A percentile compares a stretch with the other conserved stretches of the same genome.
phyloP scores from a whole-genome alignment of 768 basidiomycete species.

The Leccinum longicurvipes region DNA sequence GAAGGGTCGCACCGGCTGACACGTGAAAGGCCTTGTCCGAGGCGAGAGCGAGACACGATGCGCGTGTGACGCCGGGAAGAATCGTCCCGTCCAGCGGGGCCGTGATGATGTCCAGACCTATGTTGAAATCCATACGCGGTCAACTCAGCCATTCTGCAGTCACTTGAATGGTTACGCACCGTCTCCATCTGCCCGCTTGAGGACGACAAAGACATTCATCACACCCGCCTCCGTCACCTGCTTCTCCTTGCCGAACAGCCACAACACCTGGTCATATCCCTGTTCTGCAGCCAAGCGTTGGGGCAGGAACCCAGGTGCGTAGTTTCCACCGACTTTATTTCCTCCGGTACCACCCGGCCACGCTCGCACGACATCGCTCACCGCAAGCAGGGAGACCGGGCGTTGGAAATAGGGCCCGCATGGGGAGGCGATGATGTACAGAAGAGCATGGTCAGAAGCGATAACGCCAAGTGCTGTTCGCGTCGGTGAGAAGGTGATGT shows the following conservation, averaged over 20 bases:
- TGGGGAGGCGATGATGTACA: slow-evolving; percentile 82
- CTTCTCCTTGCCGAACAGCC: slow-evolving; percentile 66
- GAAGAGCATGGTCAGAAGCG: slow-evolving; percentile 74
- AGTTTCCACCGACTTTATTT: slow-evolving; percentile 64
- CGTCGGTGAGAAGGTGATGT: background rate
- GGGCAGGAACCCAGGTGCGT: slow-evolving; percentile 58
- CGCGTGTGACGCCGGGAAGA: slow-evolving; percentile 88
- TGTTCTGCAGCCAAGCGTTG: slow-evolving; percentile 60
- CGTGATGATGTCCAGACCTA: slow-evolving; percentile 72
- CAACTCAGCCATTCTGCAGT: background rate
- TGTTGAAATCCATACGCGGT: background rate
- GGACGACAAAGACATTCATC: slow-evolving; percentile 79
- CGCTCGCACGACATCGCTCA: slow-evolving; percentile 74
- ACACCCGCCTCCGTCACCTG: slow-evolving; percentile 58
- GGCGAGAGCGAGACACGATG: slow-evolving; percentile 73
- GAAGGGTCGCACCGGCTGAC: slow-evolving; percentile 26
- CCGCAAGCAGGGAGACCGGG: slow-evolving; percentile 55
- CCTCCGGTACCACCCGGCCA: slow-evolving; percentile 75
- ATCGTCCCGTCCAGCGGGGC: slow-evolving; percentile 90
- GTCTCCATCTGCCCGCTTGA: slow-evolving; percentile 52
- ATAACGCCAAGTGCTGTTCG: slow-evolving; percentile 57
- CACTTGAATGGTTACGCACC: slow-evolving; percentile 31
- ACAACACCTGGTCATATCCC: slow-evolving; percentile 77
- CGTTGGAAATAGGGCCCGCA: slow-evolving; percentile 51
- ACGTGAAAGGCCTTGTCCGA: slow-evolving; percentile 52